Evolutionary conservation across 148 eudicot genomes (phyloP).

Genomic region (Amaranthus hypochondriacus): DNA sequence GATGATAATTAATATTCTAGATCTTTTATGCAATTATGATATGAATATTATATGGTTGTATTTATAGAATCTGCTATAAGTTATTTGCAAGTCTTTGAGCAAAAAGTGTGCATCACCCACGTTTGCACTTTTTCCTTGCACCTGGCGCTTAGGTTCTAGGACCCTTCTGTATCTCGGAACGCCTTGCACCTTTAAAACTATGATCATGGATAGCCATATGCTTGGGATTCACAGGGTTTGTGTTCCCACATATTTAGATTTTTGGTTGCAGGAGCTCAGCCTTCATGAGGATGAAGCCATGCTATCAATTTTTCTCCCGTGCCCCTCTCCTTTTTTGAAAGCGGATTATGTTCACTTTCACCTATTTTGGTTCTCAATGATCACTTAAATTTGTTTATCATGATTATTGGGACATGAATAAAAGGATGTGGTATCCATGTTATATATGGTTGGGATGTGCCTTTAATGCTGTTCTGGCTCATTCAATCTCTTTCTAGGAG

Average conservation of each 20-base stretch:
- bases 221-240: neutral
- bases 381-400: neutral
- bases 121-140: no score
- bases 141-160: no score
- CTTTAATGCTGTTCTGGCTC: neutral
- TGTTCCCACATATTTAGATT: neutral
- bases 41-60: no score
- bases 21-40: no score
- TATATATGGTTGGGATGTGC: neutral
- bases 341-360: neutral
- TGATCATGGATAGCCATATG: neutral
- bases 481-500: neutral
- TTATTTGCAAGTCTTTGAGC: no score
- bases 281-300: neutral
- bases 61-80: no score
- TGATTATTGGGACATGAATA: neutral
- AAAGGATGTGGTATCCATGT: neutral
- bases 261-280: neutral
- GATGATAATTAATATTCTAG: no score
- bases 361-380: neutral
- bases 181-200: no score
- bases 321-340: neutral
- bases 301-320: neutral
- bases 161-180: no score
- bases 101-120: no score